These are phyloP conservation scores for Hsuehochloa calcarea DNA, from an alignment of 176 grass and related monocot species.

Conservation along the genomic window DNA sequence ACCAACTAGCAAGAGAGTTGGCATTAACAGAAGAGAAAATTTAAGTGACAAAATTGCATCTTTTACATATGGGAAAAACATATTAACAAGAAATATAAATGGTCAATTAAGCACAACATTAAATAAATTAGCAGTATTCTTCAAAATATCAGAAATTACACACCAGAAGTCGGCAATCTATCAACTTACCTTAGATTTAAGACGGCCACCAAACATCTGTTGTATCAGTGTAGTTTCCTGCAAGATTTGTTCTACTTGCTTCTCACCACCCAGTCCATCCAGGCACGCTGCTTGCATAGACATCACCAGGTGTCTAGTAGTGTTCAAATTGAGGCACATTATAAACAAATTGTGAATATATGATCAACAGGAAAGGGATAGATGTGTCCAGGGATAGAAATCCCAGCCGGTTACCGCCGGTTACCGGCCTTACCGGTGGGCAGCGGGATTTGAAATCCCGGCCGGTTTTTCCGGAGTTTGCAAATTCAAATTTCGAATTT, in stretches of 20 bases:
- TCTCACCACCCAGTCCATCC: constrained; percentile 87
- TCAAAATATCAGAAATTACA: background rate
- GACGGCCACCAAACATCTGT: constrained; percentile 95
- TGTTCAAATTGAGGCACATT: constrained; percentile 35
- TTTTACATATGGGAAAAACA: background rate
- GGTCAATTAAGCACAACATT: background rate
- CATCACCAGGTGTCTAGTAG: constrained; percentile 85
- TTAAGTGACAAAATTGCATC: constrained; percentile 3
- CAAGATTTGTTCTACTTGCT: constrained; percentile 70
- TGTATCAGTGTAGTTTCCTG: constrained; percentile 98
- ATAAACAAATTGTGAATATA: constrained; percentile 24
- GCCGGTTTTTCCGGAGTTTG: no score
- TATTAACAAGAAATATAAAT: constrained; percentile 5
- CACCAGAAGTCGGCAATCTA: background rate
- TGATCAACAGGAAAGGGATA: constrained; percentile 10
- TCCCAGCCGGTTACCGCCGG: no score
- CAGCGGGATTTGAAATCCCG: no score
- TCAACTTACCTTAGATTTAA: constrained; percentile 85
- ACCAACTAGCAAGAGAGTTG: background rate
- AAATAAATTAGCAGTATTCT: constrained; percentile 17
- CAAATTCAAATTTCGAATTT: no score
- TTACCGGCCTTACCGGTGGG: no score
- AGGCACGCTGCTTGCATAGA: constrained; percentile 95
- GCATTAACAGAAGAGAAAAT: background rate
- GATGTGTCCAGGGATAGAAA: no score